These are phyloP conservation scores for Acidomyces sp. DNA, from an alignment of 495 filamentous ascomycete species.

Conservation along the genomic window DNA sequence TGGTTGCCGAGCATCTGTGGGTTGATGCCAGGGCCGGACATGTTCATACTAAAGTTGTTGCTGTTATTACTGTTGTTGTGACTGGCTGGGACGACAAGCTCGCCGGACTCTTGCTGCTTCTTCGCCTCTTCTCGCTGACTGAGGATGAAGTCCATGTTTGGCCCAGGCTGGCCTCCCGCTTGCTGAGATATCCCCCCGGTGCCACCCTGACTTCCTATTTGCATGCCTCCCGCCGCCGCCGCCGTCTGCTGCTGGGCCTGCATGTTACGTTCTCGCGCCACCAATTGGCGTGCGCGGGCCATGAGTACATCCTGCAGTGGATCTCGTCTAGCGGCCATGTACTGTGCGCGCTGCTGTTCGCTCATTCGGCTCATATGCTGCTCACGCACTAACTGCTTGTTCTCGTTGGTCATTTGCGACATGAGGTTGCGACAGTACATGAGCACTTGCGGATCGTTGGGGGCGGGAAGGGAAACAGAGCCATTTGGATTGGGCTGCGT, in stretches of 20 bases:
- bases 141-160: conserved; percentile 33
- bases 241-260: too few relatives aligned
- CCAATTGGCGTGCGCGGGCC: too few relatives aligned
- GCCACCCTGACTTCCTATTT: too few relatives aligned
- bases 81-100: conserved; percentile 54
- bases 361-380: neutral
- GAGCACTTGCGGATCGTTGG: too few relatives aligned
- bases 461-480: too few relatives aligned
- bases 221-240: too few relatives aligned
- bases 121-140: conserved; percentile 50
- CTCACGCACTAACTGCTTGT: neutral
- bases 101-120: conserved; percentile 51
- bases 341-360: neutral
- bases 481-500: conserved; percentile 10
- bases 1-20: conserved; percentile 18
- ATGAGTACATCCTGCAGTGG: too few relatives aligned
- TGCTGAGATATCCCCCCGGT: too few relatives aligned
- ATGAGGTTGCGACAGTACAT: neutral
- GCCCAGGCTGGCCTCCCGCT: too few relatives aligned
- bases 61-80: conserved; percentile 33
- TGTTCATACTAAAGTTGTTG: conserved; percentile 10
- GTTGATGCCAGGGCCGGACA: conserved; percentile 19
- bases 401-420: neutral
- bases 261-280: too few relatives aligned
- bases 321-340: neutral